Conservation (phyloP, 805 yeast genomes). For the Cyberlindnera japonica region DNA sequence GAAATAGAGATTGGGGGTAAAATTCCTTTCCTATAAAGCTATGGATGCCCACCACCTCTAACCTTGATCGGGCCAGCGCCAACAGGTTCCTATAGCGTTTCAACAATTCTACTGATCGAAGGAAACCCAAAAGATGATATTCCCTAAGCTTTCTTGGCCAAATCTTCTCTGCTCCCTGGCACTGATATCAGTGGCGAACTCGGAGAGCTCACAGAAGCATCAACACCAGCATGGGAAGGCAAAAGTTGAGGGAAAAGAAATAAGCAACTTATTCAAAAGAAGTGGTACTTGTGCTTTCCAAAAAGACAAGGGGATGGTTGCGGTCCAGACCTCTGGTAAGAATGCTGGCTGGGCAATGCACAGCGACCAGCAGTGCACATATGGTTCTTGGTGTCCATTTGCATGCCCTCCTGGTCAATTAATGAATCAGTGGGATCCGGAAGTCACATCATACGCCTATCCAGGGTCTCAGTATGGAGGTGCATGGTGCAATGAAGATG, state of each 20-base stretch:
- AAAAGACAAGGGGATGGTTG: slow-evolving; percentile 58
- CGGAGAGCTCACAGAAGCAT: neutral
- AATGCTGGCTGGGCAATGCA: slow-evolving; percentile 90
- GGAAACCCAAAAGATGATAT: neutral
- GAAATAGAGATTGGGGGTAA: no score
- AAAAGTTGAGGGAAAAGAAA: slow-evolving; percentile 26
- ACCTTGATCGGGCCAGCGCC: no score
- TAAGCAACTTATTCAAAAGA: slow-evolving; percentile 28
- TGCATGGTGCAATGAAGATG: slow-evolving; percentile 67
- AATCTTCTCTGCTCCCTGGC: neutral
- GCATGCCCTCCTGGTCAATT: slow-evolving; percentile 88
- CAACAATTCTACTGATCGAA: no score
- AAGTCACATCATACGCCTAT: slow-evolving; percentile 65
- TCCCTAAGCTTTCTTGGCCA: neutral
- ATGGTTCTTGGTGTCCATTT: slow-evolving; percentile 85
- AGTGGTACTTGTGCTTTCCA: slow-evolving; percentile 66
- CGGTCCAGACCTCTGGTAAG: slow-evolving; percentile 51
- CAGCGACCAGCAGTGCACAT: slow-evolving; percentile 65
- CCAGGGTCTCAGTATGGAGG: slow-evolving; percentile 86
- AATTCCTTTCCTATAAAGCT: no score
- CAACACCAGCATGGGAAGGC: neutral
- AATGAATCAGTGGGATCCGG: slow-evolving; percentile 86
- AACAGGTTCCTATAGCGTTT: no score
- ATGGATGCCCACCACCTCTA: neutral
- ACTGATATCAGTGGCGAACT: neutral